Percentiles rank a stretch among this genome's conserved stretches.
Conservation (phyloP, 2,329 filamentous ascomycete genomes). For the Calonectria honghensis region DNA sequence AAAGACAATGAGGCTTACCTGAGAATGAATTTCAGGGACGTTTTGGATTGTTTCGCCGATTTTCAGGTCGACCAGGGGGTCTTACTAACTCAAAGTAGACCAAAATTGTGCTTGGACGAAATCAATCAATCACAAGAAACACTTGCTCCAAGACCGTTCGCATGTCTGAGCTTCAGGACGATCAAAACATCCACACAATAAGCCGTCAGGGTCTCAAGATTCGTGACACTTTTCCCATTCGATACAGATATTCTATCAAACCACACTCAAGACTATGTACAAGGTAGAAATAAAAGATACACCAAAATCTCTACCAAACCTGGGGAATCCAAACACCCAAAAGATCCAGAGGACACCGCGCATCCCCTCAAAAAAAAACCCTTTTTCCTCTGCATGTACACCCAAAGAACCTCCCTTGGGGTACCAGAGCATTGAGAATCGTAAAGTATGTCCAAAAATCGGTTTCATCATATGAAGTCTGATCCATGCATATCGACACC, state of each 20-base stretch:
- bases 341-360: slow-evolving; percentile 39
- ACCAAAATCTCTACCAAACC: slow-evolving; percentile 43
- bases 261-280: slow-evolving; percentile 30
- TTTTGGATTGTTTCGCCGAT: neutral
- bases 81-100: neutral
- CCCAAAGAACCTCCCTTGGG: slow-evolving; percentile 45
- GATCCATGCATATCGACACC: slow-evolving; percentile 29
- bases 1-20: neutral
- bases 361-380: neutral
- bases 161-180: slow-evolving; percentile 3
- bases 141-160: neutral
- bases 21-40: neutral
- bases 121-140: neutral
- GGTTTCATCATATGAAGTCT: slow-evolving; percentile 46
- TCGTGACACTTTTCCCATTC: neutral
- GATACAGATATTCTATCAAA: slow-evolving; percentile 28
- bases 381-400: slow-evolving; percentile 42
- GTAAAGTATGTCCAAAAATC: slow-evolving; percentile 45
- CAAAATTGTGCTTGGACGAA: too few relatives aligned
- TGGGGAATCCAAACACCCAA: slow-evolving; percentile 51
- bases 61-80: neutral
- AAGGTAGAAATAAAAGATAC: slow-evolving; percentile 23
- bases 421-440: slow-evolving; percentile 50
- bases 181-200: too few relatives aligned
- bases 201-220: neutral